Percentiles rank a stretch among this genome's conserved stretches.
Conservation (phyloP, 2,329 filamentous ascomycete species). For the Pseudogymnoascus sp. region DNA sequence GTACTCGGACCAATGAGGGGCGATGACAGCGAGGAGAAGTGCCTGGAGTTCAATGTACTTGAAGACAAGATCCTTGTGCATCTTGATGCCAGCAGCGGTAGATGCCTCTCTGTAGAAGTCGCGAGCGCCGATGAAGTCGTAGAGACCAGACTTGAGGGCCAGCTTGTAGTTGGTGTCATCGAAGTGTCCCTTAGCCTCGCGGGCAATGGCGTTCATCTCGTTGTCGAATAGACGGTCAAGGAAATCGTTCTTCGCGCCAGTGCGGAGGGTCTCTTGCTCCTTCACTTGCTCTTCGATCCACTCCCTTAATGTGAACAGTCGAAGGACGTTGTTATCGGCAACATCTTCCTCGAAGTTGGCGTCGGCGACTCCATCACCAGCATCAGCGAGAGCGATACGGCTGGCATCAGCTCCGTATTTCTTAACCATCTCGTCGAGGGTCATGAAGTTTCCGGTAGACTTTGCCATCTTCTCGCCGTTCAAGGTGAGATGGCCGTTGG, state of each 20-base stretch:
- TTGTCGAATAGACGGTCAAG: conserved; percentile 89
- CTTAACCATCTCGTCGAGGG: conserved; percentile 70
- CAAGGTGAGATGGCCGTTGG: conserved; percentile 86
- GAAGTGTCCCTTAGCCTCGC: conserved; percentile 72
- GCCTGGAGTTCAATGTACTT: conserved; percentile 83
- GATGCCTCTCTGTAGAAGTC: conserved; percentile 86
- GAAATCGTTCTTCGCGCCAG: conserved; percentile 66
- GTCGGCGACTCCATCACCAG: conserved; percentile 87
- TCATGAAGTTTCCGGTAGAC: conserved; percentile 95
- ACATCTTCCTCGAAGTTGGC: conserved; percentile 96
- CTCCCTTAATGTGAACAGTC: conserved; percentile 71
- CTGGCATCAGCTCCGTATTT: conserved; percentile 95
- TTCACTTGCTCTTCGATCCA: conserved; percentile 84
- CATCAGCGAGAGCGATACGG: conserved; percentile 85
- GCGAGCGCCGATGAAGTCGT: conserved; percentile 81
- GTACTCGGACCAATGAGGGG: conserved; percentile 91
- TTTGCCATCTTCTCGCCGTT: conserved; percentile 99
- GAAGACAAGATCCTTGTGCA: conserved; percentile 73
- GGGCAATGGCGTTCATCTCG: conserved; percentile 78
- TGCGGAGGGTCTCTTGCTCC: conserved; percentile 62
- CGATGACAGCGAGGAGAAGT: conserved; percentile 71
- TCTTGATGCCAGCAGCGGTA: conserved; percentile 66
- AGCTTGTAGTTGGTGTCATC: conserved; percentile 72
- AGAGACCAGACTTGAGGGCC: conserved; percentile 77
- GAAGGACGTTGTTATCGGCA: conserved; percentile 82